Conservation (phyloP, 1,139 yeast genomes). For the Magnusiomyces starmeri region DNA sequence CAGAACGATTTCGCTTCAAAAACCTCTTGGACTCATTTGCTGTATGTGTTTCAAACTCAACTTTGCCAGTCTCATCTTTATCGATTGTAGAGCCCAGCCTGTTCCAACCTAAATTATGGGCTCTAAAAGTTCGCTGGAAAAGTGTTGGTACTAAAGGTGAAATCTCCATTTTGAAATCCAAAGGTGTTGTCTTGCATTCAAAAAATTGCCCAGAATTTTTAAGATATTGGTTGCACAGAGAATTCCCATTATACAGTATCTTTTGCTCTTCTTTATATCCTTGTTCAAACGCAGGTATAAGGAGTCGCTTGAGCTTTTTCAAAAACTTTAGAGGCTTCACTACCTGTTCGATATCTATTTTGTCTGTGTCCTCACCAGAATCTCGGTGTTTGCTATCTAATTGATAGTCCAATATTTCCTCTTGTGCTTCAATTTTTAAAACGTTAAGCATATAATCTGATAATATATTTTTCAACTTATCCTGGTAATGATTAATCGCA, state of each 20-base stretch:
- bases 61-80: too few species aligned
- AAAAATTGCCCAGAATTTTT: too few species aligned
- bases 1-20: too few species aligned
- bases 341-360: background rate
- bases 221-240: too few species aligned
- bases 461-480: background rate
- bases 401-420: background rate
- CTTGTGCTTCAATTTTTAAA: background rate
- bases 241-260: background rate
- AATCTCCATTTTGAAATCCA: too few species aligned
- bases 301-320: background rate
- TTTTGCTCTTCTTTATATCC: background rate
- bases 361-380: background rate
- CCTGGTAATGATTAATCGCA: background rate
- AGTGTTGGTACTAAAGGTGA: too few species aligned
- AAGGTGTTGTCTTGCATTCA: too few species aligned
- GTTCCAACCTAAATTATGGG: too few species aligned
- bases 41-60: too few species aligned
- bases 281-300: background rate
- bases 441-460: background rate
- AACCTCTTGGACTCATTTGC: too few species aligned
- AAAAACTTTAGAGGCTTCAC: background rate
- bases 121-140: too few species aligned
- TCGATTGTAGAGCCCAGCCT: too few species aligned
- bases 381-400: background rate